phyloP scores from a whole-genome alignment of 75 land plant species.

The Ceratopteris richardii region DNA sequence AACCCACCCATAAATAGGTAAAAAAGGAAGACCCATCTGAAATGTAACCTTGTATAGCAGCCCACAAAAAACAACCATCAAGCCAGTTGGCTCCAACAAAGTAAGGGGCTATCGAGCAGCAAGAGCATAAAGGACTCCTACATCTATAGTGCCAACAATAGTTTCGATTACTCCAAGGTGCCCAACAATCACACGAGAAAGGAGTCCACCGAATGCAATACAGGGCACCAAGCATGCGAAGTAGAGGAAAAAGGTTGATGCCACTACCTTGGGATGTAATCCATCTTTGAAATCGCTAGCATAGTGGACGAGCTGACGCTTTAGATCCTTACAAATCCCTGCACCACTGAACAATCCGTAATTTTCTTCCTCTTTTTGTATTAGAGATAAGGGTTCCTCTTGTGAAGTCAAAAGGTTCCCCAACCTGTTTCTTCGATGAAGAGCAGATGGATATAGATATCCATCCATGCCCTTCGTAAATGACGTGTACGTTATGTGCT shows the following conservation, averaged over 20 bases:
- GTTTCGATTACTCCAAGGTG: constrained; percentile 6
- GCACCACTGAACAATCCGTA: too few species aligned
- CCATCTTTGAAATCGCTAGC: constrained; percentile 17
- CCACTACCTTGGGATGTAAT: constrained; percentile 15
- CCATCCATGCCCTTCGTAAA: too few species aligned
- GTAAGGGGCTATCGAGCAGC: constrained; percentile 22
- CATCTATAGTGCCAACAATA: constrained; percentile 10
- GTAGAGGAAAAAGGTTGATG: constrained; percentile 12
- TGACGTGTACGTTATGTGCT: too few species aligned
- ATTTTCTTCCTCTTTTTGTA: too few species aligned
- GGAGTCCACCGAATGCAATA: constrained; percentile 21
- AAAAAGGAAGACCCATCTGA: constrained; percentile 15
- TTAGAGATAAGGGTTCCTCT: too few species aligned
- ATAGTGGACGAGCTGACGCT: constrained; percentile 12
- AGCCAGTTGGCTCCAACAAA: constrained; percentile 24
- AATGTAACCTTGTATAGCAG: constrained; percentile 19
- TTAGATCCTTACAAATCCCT: constrained; percentile 13
- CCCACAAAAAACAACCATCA: constrained; percentile 25
- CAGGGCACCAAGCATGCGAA: constrained; percentile 23
- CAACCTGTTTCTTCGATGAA: too few species aligned
- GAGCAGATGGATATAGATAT: too few species aligned
- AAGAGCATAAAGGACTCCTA: constrained; percentile 17
- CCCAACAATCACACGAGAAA: background rate
- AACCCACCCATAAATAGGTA: constrained; percentile 27
- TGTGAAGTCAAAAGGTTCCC: too few species aligned